phyloP scores from a whole-genome alignment of 2,329 filamentous ascomycete genomes.

The Sarocladiaceae sp. region DNA sequence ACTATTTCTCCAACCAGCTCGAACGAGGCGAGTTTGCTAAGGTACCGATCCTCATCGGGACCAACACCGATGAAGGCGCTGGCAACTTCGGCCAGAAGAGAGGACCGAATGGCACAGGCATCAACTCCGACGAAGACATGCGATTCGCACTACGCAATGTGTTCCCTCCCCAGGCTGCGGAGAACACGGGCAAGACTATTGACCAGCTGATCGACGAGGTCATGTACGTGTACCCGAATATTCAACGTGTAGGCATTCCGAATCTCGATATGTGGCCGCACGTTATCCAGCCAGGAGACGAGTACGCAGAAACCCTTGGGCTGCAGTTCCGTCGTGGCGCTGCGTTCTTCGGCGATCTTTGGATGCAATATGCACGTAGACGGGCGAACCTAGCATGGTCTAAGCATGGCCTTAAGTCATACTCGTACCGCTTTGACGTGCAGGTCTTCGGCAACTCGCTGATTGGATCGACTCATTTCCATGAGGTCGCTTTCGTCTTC shows the following conservation, averaged over 20 bases:
- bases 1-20: slow-evolving; percentile 39
- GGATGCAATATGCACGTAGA: slow-evolving; percentile 17
- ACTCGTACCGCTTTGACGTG: slow-evolving; percentile 22
- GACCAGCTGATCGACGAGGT: slow-evolving; percentile 17
- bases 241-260: slow-evolving; percentile 25
- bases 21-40: slow-evolving; percentile 36
- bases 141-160: slow-evolving; percentile 13
- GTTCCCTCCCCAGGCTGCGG: slow-evolving; percentile 11
- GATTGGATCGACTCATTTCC: slow-evolving; percentile 28
- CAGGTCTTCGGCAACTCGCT: slow-evolving; percentile 16
- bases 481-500: slow-evolving; percentile 33
- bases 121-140: slow-evolving; percentile 22
- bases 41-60: slow-evolving; percentile 41
- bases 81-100: slow-evolving; percentile 17
- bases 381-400: slow-evolving; percentile 18
- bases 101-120: slow-evolving; percentile 13
- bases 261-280: slow-evolving; percentile 22
- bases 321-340: slow-evolving; percentile 21
- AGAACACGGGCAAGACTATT: slow-evolving; percentile 17
- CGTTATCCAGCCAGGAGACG: slow-evolving; percentile 17
- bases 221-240: slow-evolving; percentile 21
- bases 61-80: slow-evolving; percentile 44
- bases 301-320: slow-evolving; percentile 15
- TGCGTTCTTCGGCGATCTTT: slow-evolving; percentile 18
- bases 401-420: slow-evolving; percentile 16